Conservation (phyloP, 1,284 basidiomycete species). For the Ustilago hordei region DNA sequence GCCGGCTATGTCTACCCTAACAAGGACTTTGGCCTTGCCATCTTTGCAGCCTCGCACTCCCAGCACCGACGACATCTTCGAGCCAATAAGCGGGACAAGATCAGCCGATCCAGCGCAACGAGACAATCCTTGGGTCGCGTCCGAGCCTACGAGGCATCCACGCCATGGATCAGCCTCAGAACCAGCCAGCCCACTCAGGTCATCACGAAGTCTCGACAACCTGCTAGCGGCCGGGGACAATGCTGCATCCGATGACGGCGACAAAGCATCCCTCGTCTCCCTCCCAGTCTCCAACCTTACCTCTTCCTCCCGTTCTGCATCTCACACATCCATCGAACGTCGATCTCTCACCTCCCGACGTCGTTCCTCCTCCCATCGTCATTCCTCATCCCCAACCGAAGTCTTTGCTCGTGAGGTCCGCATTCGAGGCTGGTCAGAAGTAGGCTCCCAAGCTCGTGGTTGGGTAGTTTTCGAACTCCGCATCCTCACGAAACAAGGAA, state of each 20-base stretch:
- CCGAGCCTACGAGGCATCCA: not conserved
- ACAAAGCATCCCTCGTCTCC: constrained; percentile 42
- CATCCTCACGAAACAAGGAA: constrained; percentile 53
- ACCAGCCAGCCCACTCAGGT: constrained; percentile 20
- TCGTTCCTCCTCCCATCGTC: constrained; percentile 12
- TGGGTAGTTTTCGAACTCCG: constrained; percentile 63
- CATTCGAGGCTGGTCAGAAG: constrained; percentile 60
- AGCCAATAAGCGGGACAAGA: not conserved
- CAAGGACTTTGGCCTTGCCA: not conserved
- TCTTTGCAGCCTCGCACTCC: not conserved
- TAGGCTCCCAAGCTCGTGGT: constrained; percentile 57
- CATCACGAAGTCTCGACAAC: constrained; percentile 8
- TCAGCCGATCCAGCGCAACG: not conserved
- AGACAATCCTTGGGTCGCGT: not conserved
- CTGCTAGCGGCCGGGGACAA: not conserved
- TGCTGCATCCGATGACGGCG: constrained; percentile 27
- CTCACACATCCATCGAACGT: constrained; percentile 30
- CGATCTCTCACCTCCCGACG: constrained; percentile 15
- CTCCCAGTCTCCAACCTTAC: constrained; percentile 47
- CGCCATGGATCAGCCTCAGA: constrained; percentile 21
- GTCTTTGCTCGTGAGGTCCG: constrained; percentile 54
- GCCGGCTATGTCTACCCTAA: constrained; percentile 15
- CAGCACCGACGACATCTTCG: not conserved
- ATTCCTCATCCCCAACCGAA: constrained; percentile 3
- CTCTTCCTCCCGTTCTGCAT: constrained; percentile 34